Evolutionary conservation across 164 flowering plant genomes (phyloP), one percentile per base, ranked within the genome.

Genomic region (Vitis riparia): DNA sequence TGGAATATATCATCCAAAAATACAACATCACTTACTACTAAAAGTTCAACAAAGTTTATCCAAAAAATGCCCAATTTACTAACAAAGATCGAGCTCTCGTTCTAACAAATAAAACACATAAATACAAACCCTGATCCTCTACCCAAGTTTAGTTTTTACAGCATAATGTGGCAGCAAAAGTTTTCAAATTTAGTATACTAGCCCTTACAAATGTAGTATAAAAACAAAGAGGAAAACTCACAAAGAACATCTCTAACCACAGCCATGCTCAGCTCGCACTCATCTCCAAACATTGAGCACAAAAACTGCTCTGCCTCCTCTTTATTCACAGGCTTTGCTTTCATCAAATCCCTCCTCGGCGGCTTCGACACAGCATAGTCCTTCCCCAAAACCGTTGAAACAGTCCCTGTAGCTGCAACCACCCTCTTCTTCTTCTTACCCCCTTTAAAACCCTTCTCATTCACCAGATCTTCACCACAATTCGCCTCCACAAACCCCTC

Each of bases 211-310:
- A 16, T 13, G 27, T 55, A 15, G 44, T 37, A 51, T 59, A 55
- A 70, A 66, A 16, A 55, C 9, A 37, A 19, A 48, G 57, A 63
- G 50, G 23, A 56, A 1, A 65, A 82, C 98, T 85, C 71, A 94
- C 98, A 78, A 1, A 89, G 79, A 1, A 92, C 95, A 74, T 92
- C 97, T 79, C 82, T 82, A 51, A 92, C 91, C 23, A 94, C 92
- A 47, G 78, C 97, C 85, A 92, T 61, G 81, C 86, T 80, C 61
- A 94, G 76, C 47, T 86, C 89, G 60, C 82, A 84, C 9, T 79
- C 88, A 4, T 84, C 82, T 2, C 97, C 94, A 55, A 94, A 95
- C 95, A 92, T 85, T 1, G 95, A 88, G 70, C 74, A 88, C 72
- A 94, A 69, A 65, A 91, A 91, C 81, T 89, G 91, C 78, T 90